A percentile compares a stretch with the other conserved stretches of the same genome.
Evolutionary conservation across 2,329 filamentous ascomycete species (phyloP).

Genomic region (Cladosporium sphaerospermum): DNA sequence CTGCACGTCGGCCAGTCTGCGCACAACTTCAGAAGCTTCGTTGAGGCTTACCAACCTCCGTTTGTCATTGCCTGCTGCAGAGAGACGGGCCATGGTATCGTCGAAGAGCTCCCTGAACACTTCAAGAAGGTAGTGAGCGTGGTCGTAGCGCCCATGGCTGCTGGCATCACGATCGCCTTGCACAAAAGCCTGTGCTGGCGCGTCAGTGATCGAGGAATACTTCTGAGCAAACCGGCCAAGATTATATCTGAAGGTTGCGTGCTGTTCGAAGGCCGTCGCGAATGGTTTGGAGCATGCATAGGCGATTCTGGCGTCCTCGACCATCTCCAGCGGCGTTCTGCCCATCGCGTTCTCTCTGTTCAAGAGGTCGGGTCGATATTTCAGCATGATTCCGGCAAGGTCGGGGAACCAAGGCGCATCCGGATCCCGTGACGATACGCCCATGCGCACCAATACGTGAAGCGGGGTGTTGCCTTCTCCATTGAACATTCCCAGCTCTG

Average conservation of each 20-base stretch:
- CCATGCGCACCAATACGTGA: slow-evolving; percentile 48
- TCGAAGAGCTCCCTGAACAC: no score
- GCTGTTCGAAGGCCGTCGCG: not conserved
- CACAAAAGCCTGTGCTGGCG: not conserved
- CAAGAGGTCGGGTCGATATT: slow-evolving; percentile 53
- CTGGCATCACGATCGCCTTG: not conserved
- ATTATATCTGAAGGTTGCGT: not conserved
- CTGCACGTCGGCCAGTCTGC: slow-evolving; percentile 18
- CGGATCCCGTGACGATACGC: no score
- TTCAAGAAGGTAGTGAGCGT: slow-evolving; percentile 34
- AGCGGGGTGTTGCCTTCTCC: slow-evolving; percentile 60
- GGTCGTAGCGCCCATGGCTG: slow-evolving; percentile 11
- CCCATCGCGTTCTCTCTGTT: slow-evolving; percentile 71
- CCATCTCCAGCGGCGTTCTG: slow-evolving; percentile 63
- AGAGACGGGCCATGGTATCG: slow-evolving; percentile 16
- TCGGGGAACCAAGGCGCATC: slow-evolving; percentile 33
- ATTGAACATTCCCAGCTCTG: slow-evolving; percentile 53
- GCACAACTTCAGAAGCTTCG: slow-evolving; percentile 58
- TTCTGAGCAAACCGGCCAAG: not conserved
- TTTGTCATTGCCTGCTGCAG: slow-evolving; percentile 31
- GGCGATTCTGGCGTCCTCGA: slow-evolving; percentile 49
- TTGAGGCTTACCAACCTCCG: slow-evolving; percentile 50
- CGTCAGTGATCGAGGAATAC: slow-evolving; percentile 13
- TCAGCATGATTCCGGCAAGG: slow-evolving; percentile 50
- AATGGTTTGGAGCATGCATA: slow-evolving; percentile 19